Evolutionary conservation across 1,139 yeast genomes (phyloP), one percentile per base, ranked within the genome.

Genomic region (Wickerhamomyces sp.): DNA sequence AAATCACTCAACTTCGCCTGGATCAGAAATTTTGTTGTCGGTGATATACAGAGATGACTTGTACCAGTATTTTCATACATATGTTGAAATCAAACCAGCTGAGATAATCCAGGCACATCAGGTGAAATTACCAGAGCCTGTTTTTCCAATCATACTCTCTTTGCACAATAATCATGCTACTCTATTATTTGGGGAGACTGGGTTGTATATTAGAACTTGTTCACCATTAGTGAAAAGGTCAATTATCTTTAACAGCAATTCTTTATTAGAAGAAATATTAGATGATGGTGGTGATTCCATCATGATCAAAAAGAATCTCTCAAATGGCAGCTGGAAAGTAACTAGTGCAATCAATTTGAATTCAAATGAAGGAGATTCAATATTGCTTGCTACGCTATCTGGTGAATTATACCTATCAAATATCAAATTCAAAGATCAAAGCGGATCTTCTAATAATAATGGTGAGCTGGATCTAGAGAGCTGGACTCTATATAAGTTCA

Each of bases 1-100:
- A 2, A 14, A 30, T 2, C 46, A 42, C 25, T 36, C 37, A 22
- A 46, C 39, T 17, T 39, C 36, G 13, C 27, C 16, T 9, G 17
- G 29, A 0, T 31, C 35, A 3, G 36, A 28, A n/a, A 6, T 14
- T 5, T 29, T 37, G 3, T 31, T 45, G 5, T 45, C 51, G 0
- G 43, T 49, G 2, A 33, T 51, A 2, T 46, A 42, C 33, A 42
- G 49, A 36, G 49, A 49, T 37, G 55, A 49, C 14, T 34, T 47
- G 2, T 52, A 43, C 36, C 41, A 46, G 21, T 49, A 44, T 20
- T 44, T 34, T 34, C 33, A 38, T 10, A 32, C 48, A 2, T 49
- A 45, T 36, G 4, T 32, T 7, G 7, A 7, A 24, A 12, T 6
- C 12, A n/a, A n/a, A n/a, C n/a, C 7, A 44, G 22, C 22, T 18